Evolutionary conservation across 2,329 filamentous ascomycete genomes (phyloP).

Genomic region (Curvularia lunata): DNA sequence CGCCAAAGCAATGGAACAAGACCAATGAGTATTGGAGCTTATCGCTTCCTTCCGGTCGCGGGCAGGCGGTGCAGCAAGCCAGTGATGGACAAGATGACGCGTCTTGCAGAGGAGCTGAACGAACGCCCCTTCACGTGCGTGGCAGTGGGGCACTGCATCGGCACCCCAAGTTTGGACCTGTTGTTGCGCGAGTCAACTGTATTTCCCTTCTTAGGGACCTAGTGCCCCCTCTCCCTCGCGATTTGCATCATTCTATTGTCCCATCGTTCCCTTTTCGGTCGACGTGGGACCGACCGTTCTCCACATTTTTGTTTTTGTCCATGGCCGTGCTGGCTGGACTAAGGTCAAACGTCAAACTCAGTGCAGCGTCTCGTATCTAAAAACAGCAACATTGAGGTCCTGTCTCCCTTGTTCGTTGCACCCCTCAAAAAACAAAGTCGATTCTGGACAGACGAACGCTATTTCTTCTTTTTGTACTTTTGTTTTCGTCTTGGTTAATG

Average conservation of each 20-base stretch:
- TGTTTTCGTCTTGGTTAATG: not conserved
- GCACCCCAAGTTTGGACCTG: not conserved
- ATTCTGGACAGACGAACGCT: not conserved
- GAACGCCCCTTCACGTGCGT: slow-evolving; percentile 1
- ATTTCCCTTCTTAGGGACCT: not conserved
- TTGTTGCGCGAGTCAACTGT: not conserved
- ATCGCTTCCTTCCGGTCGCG: not conserved
- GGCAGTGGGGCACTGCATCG: not conserved
- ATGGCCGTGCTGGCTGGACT: not conserved
- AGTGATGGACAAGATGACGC: slow-evolving; percentile 1
- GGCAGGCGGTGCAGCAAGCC: not conserved
- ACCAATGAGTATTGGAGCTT: not conserved
- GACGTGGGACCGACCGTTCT: not conserved
- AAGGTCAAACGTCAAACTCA: slow-evolving; percentile 2
- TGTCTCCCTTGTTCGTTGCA: not conserved
- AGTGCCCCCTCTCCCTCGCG: not conserved
- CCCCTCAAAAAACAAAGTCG: not conserved
- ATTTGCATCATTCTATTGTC: not conserved
- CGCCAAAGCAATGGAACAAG: not conserved
- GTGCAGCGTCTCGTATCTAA: slow-evolving; percentile 5
- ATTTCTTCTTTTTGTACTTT: not conserved
- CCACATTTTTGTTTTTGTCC: not conserved
- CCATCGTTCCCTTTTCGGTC: not conserved
- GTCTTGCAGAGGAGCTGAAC: slow-evolving; percentile 4
- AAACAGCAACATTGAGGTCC: slow-evolving; percentile 3